Evolutionary conservation across 768 basidiomycete genomes (phyloP).

Genomic region (Kwoniella newhampshirensis): DNA sequence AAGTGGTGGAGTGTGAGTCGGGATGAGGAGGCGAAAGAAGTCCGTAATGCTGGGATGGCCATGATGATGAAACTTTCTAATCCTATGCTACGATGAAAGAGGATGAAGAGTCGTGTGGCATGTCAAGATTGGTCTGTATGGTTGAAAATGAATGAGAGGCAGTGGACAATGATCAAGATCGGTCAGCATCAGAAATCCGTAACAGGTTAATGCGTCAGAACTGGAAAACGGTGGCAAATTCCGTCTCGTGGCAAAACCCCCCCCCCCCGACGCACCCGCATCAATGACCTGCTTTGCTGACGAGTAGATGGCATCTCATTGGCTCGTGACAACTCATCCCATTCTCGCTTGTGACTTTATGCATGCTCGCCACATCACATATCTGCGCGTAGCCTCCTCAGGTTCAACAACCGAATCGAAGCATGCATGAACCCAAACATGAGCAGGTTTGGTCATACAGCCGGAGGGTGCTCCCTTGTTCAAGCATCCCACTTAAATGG

Average conservation of each 20-base stretch:
- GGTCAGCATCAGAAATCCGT: constrained; percentile 10
- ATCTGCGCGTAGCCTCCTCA: neutral
- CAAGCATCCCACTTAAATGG: no score
- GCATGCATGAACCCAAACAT: neutral
- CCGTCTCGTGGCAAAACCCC: neutral
- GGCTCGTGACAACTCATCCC: neutral
- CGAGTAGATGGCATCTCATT: constrained; percentile 5
- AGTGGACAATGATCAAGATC: neutral
- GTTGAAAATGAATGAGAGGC: neutral
- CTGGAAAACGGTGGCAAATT: neutral
- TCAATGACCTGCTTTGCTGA: constrained; percentile 6
- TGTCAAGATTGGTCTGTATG: no score
- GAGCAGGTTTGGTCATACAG: no score
- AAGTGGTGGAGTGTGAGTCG: constrained; percentile 20
- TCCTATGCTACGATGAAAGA: no score
- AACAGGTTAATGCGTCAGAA: neutral
- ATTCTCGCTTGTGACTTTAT: no score
- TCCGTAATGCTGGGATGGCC: constrained; percentile 12
- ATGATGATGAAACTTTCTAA: neutral
- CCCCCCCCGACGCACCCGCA: no score
- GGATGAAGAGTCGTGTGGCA: no score
- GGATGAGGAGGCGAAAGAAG: constrained; percentile 22
- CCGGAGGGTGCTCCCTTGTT: no score
- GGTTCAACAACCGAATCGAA: no score
- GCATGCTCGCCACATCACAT: neutral